Evolutionary conservation across 78 protist species (phyloP).

Genomic region (Dictyostelium citrinum): DNA sequence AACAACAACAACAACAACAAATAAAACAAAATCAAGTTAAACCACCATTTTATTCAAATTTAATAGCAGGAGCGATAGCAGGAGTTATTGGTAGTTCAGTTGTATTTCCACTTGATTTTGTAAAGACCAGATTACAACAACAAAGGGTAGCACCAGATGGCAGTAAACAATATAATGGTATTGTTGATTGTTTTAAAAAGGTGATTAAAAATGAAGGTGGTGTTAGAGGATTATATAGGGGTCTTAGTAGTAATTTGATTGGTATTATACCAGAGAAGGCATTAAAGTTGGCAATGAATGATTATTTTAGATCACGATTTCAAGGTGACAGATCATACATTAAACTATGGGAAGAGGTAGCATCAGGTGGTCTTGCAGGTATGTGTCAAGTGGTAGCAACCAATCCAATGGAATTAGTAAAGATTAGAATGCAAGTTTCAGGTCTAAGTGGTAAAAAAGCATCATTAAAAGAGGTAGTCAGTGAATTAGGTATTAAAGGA

Average conservation of each 20-base stretch:
- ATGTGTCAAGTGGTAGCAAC: constrained; percentile 87
- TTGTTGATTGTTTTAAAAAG: constrained; percentile 73
- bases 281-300: constrained; percentile 85
- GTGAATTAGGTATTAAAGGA: constrained; percentile 82
- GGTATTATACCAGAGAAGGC: constrained; percentile 92
- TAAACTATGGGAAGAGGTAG: constrained; percentile 68
- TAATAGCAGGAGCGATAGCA: constrained; percentile 78
- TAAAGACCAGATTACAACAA: constrained; percentile 87
- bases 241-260: constrained; percentile 52
- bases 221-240: constrained; percentile 54
- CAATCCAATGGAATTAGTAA: constrained; percentile 85
- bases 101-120: constrained; percentile 85
- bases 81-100: constrained; percentile 81
- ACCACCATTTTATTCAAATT: constrained; percentile 58
- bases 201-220: constrained; percentile 69
- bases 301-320: constrained; percentile 43
- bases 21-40: neutral
- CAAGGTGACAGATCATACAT: constrained; percentile 34
- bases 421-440: constrained; percentile 50
- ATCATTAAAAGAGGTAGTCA: constrained; percentile 27
- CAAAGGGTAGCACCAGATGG: constrained; percentile 56
- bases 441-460: constrained; percentile 50
- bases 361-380: constrained; percentile 87
- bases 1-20: neutral
- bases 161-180: constrained; percentile 26